Conservation (phyloP, 169 alveolate genomes). For the Eimeria acervulina region DNA sequence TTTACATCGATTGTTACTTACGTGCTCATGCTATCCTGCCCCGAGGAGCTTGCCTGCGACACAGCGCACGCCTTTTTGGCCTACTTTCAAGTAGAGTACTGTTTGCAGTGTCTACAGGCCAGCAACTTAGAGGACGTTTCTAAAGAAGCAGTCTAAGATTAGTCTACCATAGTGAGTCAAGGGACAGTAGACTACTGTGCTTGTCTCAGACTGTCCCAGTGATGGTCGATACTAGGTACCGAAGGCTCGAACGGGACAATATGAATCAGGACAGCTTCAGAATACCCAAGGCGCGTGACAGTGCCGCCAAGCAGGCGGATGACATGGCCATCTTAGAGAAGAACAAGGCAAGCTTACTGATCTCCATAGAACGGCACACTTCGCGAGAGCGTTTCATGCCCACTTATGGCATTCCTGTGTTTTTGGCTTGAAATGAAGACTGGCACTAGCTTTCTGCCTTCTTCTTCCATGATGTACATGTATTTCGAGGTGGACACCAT, state of each 20-base stretch:
- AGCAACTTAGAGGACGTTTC: not conserved
- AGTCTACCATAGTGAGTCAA: not conserved
- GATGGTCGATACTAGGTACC: not conserved
- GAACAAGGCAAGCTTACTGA: slow-evolving; percentile 43
- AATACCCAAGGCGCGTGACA: not conserved
- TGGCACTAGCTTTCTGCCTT: no score
- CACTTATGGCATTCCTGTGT: no score
- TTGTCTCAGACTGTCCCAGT: not conserved
- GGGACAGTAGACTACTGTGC: not conserved
- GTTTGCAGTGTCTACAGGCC: not conserved
- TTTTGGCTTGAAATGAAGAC: not conserved
- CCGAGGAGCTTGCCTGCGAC: not conserved
- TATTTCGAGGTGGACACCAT: not conserved
- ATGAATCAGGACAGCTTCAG: not conserved
- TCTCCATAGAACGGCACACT: not conserved
- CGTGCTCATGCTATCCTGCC: no score
- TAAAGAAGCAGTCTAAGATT: not conserved
- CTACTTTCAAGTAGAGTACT: not conserved
- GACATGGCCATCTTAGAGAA: slow-evolving; percentile 12
- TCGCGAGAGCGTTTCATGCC: not conserved
- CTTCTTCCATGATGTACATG: not conserved
- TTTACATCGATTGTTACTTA: not conserved
- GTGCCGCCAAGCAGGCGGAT: not conserved
- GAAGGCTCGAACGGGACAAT: slow-evolving; percentile 18
- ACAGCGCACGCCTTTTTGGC: not conserved